Conservation (phyloP, 257 asterid genomes). For the Gynochthodes officinalis region DNA sequence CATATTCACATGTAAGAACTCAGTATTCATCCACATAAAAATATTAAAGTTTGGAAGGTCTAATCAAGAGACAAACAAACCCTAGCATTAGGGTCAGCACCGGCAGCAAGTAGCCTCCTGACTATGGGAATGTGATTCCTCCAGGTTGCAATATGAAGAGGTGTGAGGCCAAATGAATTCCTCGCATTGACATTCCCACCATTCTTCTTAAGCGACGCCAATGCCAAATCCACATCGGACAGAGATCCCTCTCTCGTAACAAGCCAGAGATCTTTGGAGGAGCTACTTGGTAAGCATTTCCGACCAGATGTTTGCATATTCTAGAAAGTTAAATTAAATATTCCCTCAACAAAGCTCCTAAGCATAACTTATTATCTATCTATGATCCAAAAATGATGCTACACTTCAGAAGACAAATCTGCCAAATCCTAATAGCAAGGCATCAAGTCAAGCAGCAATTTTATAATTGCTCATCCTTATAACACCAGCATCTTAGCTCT, state of each 20-base stretch:
- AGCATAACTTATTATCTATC: background rate
- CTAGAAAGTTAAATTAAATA: slow-evolving; percentile 15
- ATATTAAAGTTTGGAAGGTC: slow-evolving; percentile 26
- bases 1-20: slow-evolving; percentile 24
- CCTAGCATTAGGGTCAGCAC: slow-evolving; percentile 99
- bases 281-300: slow-evolving; percentile 34
- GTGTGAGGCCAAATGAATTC: slow-evolving; percentile 73
- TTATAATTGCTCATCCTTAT: slow-evolving; percentile 19
- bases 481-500: slow-evolving; percentile 13
- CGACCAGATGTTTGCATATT: slow-evolving; percentile 38
- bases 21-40: slow-evolving; percentile 23
- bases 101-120: slow-evolving; percentile 89
- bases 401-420: slow-evolving; percentile 9
- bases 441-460: slow-evolving; percentile 16
- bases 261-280: slow-evolving; percentile 69
- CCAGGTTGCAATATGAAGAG: slow-evolving; percentile 95
- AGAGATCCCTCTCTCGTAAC: slow-evolving; percentile 66
- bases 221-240: slow-evolving; percentile 62
- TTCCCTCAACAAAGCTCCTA: background rate
- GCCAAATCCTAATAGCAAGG: slow-evolving; percentile 1
- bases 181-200: slow-evolving; percentile 80
- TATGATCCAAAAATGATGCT: background rate
- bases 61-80: slow-evolving; percentile 45
- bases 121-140: slow-evolving; percentile 84
- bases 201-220: slow-evolving; percentile 66